phyloP scores from a whole-genome alignment of 495 filamentous ascomycete species.

The Trichoderma reesei region DNA sequence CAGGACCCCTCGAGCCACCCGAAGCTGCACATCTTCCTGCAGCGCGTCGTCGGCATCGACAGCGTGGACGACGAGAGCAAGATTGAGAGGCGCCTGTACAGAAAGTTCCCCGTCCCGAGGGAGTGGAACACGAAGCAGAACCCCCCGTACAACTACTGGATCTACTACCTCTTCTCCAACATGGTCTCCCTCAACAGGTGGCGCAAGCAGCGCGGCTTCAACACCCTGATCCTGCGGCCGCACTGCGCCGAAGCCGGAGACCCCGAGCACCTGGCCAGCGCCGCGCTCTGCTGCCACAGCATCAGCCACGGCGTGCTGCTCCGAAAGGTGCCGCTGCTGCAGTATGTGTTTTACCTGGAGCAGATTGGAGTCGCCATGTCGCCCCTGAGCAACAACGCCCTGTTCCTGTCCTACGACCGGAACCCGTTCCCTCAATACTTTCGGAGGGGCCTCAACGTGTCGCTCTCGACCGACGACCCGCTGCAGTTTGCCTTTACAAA shows the following conservation, averaged over 20 bases:
- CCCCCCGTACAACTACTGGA: constrained; percentile 97
- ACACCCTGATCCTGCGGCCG: constrained; percentile 85
- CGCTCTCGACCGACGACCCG: constrained; percentile 91
- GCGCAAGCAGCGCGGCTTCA: constrained; percentile 86
- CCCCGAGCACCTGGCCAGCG: constrained; percentile 88
- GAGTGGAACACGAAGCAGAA: constrained; percentile 89
- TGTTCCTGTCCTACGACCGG: constrained; percentile 94
- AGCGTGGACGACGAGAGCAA: constrained; percentile 99
- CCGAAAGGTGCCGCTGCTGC: constrained; percentile 85
- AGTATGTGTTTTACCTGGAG: constrained; percentile 96
- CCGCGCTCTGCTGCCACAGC: constrained; percentile 88
- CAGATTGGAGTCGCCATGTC: constrained; percentile 99
- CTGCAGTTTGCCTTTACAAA: constrained; percentile 98
- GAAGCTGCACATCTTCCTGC: constrained; percentile 89
- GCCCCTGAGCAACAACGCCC: constrained; percentile 90
- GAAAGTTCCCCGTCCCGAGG: constrained; percentile 84
- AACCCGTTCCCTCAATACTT: constrained; percentile 96
- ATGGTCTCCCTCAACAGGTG: constrained; percentile 85
- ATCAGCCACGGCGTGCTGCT: constrained; percentile 92
- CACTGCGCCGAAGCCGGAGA: constrained; percentile 97
- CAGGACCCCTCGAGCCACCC: constrained; percentile 76
- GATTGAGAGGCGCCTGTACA: constrained; percentile 78
- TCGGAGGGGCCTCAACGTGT: constrained; percentile 87
- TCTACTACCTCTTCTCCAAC: constrained; percentile 94
- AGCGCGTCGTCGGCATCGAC: constrained; percentile 92